These are phyloP conservation scores for Nematodospora anomalae DNA, from an alignment of 1,139 yeast genomes.

Conservation along the genomic window DNA sequence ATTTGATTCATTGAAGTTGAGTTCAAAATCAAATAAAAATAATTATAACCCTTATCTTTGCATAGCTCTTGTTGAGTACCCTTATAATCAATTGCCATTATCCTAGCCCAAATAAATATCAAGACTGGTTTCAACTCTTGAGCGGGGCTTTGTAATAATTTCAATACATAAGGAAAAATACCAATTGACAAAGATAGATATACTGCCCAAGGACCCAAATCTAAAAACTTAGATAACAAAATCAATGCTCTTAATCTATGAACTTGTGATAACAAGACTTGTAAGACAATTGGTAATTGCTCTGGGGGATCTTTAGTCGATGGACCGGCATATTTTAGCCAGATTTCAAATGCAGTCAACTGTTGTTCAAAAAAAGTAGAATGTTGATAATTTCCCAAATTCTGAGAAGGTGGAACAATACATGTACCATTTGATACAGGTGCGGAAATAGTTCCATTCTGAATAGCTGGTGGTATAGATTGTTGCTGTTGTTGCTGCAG, in stretches of 20 bases:
- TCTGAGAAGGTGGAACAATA: conserved; percentile 26
- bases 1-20: conserved; percentile 27
- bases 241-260: conserved; percentile 89
- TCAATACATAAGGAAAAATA: conserved; percentile 91
- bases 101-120: conserved; percentile 96
- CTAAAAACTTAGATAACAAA: conserved; percentile 79
- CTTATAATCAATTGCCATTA: conserved; percentile 90
- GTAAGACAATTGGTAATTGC: conserved; percentile 90
- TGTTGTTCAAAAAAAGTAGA: conserved; percentile 95
- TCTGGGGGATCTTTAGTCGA: conserved; percentile 87
- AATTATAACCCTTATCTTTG: conserved; percentile 87
- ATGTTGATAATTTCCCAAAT: conserved; percentile 62
- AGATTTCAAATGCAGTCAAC: conserved; percentile 90
- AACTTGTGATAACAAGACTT: conserved; percentile 88
- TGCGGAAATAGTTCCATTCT: neutral
- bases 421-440: conserved; percentile 2
- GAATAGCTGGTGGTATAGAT: neutral
- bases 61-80: conserved; percentile 90
- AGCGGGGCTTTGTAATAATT: conserved; percentile 90
- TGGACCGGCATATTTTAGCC: conserved; percentile 87
- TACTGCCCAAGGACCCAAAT: conserved; percentile 97
- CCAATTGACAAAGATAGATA: conserved; percentile 91
- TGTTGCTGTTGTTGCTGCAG: conserved; percentile 2
- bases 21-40: conserved; percentile 73
- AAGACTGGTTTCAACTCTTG: conserved; percentile 92